Evolutionary conservation across 2,329 filamentous ascomycete genomes (phyloP), one percentile per base, ranked within the genome.

Genomic region (Diaporthe caulivora): DNA sequence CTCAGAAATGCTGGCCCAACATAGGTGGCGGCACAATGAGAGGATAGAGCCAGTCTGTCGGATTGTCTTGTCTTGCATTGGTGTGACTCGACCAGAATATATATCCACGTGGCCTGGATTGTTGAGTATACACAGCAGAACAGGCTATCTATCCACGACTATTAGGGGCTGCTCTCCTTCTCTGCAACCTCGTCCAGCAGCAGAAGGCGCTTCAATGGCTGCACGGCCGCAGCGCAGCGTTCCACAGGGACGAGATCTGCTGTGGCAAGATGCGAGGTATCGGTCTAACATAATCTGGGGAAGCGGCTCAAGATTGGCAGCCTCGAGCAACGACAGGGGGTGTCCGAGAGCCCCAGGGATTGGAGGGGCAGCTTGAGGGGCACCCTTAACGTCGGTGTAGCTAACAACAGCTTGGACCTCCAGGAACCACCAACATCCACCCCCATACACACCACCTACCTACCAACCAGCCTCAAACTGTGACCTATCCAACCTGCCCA

Each of bases 311-410:
- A 69, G 29, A 62, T 40, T 53, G 62, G 72, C 72, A 58, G 69
- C 53, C 53, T 47, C 68, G 71, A 37, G 37, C 51, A 51, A 31
- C 60, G 70, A 73, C 73, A 73, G 65, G 73, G 72, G 68, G 67
- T 9, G 31, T 18, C 58, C 7, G 26, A 60, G 60, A 51, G 34
- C 29, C 51, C 71, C 64, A 67, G 71, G 54, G 55, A 72, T 72
- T 72, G 73, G 73, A 75, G 73, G 73, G 73, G 73, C 73, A 72
- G 67, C 60, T 62, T 69, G 72, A 72, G 72, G 70, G 51, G 58
- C 51, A 49, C 54, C 34, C 70, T 47, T 44, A 71, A 70, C 64
- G 73, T 73, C 73, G 70, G 70, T 75, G 73, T 73, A 65, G 70
- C 70, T 74, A 74, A 72, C 72, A 69, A 68, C 70, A 69, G 62